Evolutionary conservation across 1,284 basidiomycete species (phyloP).

Genomic region (Moesziomyces parantarcticus): DNA sequence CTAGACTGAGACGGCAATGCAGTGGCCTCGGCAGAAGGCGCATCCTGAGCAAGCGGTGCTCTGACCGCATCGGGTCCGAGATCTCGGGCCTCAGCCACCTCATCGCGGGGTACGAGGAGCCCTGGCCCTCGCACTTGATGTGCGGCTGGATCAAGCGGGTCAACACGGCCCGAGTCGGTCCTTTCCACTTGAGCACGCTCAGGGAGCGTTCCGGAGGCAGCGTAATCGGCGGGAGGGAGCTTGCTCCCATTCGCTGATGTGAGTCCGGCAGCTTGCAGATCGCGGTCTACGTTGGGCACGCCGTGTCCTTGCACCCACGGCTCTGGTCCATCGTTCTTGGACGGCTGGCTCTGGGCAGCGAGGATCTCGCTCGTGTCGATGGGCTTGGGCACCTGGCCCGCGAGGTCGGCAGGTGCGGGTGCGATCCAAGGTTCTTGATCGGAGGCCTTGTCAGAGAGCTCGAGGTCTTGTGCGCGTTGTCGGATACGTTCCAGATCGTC

Average conservation of each 20-base stretch:
- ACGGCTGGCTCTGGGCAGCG: constrained; percentile 15
- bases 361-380: constrained; percentile 39
- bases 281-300: constrained; percentile 22
- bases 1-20: constrained; percentile 6
- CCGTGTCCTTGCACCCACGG: constrained; percentile 48
- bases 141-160: constrained; percentile 46
- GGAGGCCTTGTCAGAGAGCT: constrained; percentile 22
- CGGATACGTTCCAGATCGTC: constrained; percentile 45
- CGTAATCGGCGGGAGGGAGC: constrained; percentile 30
- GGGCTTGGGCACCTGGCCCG: constrained; percentile 32
- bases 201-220: constrained; percentile 27
- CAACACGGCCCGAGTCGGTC: constrained; percentile 50
- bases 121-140: constrained; percentile 48
- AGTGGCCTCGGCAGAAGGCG: background rate
- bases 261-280: constrained; percentile 16
- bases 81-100: constrained; percentile 43
- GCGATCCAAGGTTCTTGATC: constrained; percentile 39
- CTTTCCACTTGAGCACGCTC: constrained; percentile 46
- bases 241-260: background rate
- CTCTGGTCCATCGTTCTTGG: constrained; percentile 19
- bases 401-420: constrained; percentile 20
- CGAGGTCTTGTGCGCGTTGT: constrained; percentile 32
- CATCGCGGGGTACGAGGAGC: constrained; percentile 49
- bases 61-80: constrained; percentile 33
- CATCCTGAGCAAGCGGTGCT: constrained; percentile 17